A percentile compares a stretch with the other conserved stretches of the same genome.
phyloP scores from a whole-genome alignment of 352 stramenopile species.

The Thalassiosira mediterranea region DNA sequence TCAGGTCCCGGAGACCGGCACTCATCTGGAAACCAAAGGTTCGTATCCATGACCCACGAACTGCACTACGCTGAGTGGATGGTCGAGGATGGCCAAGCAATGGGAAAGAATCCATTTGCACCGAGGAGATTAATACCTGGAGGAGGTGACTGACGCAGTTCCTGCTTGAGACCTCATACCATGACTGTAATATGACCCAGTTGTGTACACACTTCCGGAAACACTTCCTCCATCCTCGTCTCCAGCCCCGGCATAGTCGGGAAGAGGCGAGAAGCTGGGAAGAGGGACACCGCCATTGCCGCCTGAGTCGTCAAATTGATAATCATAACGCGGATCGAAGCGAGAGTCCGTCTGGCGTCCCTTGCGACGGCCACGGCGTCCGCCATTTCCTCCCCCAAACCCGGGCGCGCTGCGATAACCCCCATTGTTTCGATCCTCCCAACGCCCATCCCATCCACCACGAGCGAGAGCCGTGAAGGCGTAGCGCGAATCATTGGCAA shows the following conservation, averaged over 20 bases:
- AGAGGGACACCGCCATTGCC: constrained; percentile 62
- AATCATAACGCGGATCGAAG: constrained; percentile 79
- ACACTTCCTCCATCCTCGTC: constrained; percentile 79
- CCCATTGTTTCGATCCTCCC: constrained; percentile 70
- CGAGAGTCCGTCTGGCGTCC: constrained; percentile 71
- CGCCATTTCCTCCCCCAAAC: constrained; percentile 37
- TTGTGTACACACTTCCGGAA: constrained; percentile 57
- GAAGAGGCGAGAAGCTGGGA: constrained; percentile 79
- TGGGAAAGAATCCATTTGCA: too few relatives aligned
- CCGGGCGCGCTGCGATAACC: constrained; percentile 45
- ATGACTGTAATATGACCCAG: constrained; percentile 37
- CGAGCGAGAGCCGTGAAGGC: constrained; percentile 80
- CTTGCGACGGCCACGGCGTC: constrained; percentile 43
- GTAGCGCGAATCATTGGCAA: constrained; percentile 76
- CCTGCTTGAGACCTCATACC: constrained; percentile 53
- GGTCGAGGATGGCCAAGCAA: too few relatives aligned
- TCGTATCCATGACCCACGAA: too few relatives aligned
- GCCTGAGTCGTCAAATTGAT: constrained; percentile 30
- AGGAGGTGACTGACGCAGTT: constrained; percentile 37
- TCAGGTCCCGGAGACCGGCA: too few relatives aligned
- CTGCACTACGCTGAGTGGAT: too few relatives aligned
- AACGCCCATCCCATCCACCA: constrained; percentile 81
- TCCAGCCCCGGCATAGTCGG: constrained; percentile 60
- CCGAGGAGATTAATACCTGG: constrained; percentile 31
- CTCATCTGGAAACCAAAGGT: too few relatives aligned